These are phyloP conservation scores for Erythrophleum ivorense DNA, from an alignment of 331 rosid species.

Conservation along the genomic window DNA sequence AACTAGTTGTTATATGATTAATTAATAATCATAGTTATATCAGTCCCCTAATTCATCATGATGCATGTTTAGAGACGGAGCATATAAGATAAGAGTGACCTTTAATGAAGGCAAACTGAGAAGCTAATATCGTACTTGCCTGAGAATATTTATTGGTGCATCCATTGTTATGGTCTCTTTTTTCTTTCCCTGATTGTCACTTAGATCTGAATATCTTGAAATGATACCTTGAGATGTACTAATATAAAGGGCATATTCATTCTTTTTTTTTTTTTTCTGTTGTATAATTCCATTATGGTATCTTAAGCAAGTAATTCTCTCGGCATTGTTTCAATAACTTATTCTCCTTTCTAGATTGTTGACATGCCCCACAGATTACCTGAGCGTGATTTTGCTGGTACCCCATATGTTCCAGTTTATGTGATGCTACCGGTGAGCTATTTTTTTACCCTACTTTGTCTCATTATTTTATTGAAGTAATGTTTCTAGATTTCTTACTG, in stretches of 20 bases:
- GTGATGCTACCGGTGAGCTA: constrained; percentile 90
- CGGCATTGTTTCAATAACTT: constrained; percentile 30
- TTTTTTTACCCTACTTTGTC: constrained; percentile 25
- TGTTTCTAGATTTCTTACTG: constrained; percentile 25
- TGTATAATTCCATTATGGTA: constrained; percentile 24
- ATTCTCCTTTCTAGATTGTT: constrained; percentile 59
- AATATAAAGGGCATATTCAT: constrained; percentile 23
- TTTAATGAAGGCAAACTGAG: constrained; percentile 1
- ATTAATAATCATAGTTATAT: background rate
- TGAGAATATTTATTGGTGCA: constrained; percentile 16
- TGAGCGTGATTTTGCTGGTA: constrained; percentile 85
- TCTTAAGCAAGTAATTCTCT: constrained; percentile 34
- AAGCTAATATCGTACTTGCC: constrained; percentile 6
- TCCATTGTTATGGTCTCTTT: background rate
- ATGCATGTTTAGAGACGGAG: constrained; percentile 22
- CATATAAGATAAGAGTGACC: constrained; percentile 10
- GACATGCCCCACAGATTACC: constrained; percentile 56
- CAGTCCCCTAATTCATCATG: constrained; percentile 1
- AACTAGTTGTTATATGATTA: constrained; percentile 26
- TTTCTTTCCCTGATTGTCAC: background rate
- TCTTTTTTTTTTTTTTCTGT: constrained; percentile 14
- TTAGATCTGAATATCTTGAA: constrained; percentile 26
- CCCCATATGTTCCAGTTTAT: constrained; percentile 84
- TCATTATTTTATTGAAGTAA: constrained; percentile 31
- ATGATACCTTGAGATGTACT: constrained; percentile 8